Percentiles rank a stretch among this genome's conserved stretches.
These are phyloP conservation scores for Omphalotus guepiniiformis DNA, from an alignment of 768 basidiomycete genomes.

Conservation along the genomic window DNA sequence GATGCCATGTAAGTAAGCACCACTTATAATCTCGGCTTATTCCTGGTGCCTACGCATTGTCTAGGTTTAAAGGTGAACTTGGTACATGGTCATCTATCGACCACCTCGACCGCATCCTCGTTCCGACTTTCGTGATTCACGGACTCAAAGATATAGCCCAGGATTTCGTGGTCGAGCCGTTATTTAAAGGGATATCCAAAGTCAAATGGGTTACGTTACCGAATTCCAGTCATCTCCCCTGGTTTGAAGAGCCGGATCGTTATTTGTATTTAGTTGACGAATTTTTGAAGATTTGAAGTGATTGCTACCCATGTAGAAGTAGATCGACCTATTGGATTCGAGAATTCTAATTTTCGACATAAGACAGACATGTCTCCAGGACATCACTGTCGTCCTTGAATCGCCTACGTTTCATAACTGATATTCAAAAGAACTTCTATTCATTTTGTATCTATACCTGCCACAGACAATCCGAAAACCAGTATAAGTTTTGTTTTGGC, in stretches of 20 bases:
- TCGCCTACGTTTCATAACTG: too few species aligned
- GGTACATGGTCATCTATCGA: constrained; percentile 45
- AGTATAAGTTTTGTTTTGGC: too few species aligned
- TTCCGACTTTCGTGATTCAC: constrained; percentile 38
- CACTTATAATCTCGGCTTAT: not conserved
- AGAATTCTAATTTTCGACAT: too few species aligned
- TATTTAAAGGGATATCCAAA: constrained; percentile 33
- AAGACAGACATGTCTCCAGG: too few species aligned
- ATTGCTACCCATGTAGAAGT: too few species aligned
- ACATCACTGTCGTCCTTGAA: too few species aligned
- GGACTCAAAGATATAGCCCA: constrained; percentile 37
- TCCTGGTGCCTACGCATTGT: constrained; percentile 23
- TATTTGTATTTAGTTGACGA: constrained; percentile 33
- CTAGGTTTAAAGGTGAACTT: constrained; percentile 34
- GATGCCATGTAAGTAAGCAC: constrained; percentile 25
- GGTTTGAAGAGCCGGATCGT: constrained; percentile 37
- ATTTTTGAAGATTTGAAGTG: too few species aligned
- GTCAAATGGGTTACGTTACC: constrained; percentile 43
- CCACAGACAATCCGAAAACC: too few species aligned
- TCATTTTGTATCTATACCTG: too few species aligned
- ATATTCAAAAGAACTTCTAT: too few species aligned
- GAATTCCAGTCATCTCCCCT: constrained; percentile 40
- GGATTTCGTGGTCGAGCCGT: constrained; percentile 33
- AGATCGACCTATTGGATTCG: too few species aligned
- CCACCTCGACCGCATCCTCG: constrained; percentile 33